Percentiles rank a stretch among this genome's conserved stretches.
phyloP scores from a whole-genome alignment of 2,329 filamentous ascomycete species.

The Zasmidium citrigriseum region DNA sequence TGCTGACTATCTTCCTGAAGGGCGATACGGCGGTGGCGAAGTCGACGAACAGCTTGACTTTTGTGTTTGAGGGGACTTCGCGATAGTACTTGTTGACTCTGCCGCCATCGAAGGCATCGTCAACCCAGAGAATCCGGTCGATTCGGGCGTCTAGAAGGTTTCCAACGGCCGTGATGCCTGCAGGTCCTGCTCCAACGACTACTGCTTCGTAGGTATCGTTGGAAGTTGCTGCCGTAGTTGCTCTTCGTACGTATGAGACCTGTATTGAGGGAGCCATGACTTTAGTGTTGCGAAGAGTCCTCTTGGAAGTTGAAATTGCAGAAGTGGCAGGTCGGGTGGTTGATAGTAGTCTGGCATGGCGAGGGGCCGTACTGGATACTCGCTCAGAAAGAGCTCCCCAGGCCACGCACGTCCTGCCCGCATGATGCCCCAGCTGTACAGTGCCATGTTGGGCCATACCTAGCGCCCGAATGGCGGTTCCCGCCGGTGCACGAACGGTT shows the following conservation, averaged over 20 bases:
- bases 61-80: conserved; percentile 66
- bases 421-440: background rate
- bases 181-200: conserved; percentile 61
- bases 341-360: background rate
- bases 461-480: background rate
- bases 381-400: background rate
- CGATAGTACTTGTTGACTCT: conserved; percentile 53
- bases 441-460: background rate
- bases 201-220: conserved; percentile 50
- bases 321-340: background rate
- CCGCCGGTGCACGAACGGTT: background rate
- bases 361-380: background rate
- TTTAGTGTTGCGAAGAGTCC: background rate
- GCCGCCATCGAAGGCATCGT: conserved; percentile 54
- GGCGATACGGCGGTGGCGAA: conserved; percentile 57
- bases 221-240: conserved; percentile 15
- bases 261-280: background rate
- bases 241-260: conserved; percentile 6
- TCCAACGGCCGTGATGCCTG: conserved; percentile 62
- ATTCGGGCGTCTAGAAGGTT: conserved; percentile 59
- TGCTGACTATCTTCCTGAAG: conserved; percentile 54
- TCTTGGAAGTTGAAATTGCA: background rate
- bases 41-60: conserved; percentile 59
- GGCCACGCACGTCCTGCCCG: background rate
- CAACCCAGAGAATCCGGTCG: conserved; percentile 59